Base-by-base conservation (phyloP, 2,329 filamentous ascomycete genomes). In the Trichophyton equinum region DNA sequence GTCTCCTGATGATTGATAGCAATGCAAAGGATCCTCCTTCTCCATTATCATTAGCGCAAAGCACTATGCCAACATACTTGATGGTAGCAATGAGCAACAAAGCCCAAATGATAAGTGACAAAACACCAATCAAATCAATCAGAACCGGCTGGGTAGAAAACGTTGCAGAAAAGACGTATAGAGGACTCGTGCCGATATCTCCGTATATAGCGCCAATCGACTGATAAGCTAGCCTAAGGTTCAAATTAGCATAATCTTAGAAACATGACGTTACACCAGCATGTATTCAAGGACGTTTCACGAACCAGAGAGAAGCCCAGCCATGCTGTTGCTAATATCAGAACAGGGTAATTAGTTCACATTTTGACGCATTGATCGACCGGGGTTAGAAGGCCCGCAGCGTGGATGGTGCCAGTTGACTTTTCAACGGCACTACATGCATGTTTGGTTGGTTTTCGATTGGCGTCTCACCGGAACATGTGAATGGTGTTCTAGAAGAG, bases 201-300 rank as follows among this genome's bases (percentile, higher is more conserved):
- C 81, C 81, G 63, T 83, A 83, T 59, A 83, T 82, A 61, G 82
- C 80, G 38, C 81, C 81, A 36, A 78, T 76, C 0, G 77, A 79
- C 65, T 82, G 79, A 67, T 82, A 83, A 6, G 80, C 77, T 13
- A 81, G 74, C 72, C 76, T 71, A 51, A 7, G 58, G 11, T 42
- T 7, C 25, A 38, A 30, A 59, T 25, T 57, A 36, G 27, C 44
- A 22, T 22, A 33, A 7, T 9, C 25, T 11, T n/a, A 33, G 27
- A 38, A 47, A 59, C 20, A 13, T 18, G 40, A 25, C 1, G 46
- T 58, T 27, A 55, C 51, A 36, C 36, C 22, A 9, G 9, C 49
- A 36, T 56, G 13, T 8, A 18, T 18, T 40, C n/a, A 18, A 13
- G 33, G 11, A 38, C 13, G 40, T 18, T 42, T 18, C 46, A 64